phyloP scores from a whole-genome alignment of 805 yeast genomes.

The Schizosaccharomyces japonicus region DNA sequence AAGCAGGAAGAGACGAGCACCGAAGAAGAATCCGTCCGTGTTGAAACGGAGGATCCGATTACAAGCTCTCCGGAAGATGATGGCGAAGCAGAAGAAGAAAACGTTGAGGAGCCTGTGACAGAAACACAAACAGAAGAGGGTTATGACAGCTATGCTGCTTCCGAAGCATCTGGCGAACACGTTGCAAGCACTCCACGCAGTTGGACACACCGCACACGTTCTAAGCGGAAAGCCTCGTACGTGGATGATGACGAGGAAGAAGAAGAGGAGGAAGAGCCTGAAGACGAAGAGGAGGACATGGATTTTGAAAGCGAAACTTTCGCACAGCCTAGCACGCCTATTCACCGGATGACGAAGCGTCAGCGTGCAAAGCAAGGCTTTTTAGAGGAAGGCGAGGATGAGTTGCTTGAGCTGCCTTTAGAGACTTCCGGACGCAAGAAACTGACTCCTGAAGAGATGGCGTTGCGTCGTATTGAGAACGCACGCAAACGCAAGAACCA shows the following conservation, averaged over 20 bases:
- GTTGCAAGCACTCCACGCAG: no score
- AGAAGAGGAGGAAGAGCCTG: slow-evolving; percentile 11
- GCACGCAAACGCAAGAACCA: slow-evolving; percentile 69
- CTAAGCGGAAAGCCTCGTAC: no score
- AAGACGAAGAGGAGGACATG: slow-evolving; percentile 8
- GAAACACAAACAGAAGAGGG: slow-evolving; percentile 8
- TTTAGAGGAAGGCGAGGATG: slow-evolving; percentile 13
- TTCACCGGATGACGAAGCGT: slow-evolving; percentile 15
- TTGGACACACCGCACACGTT: no score
- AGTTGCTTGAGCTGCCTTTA: slow-evolving; percentile 13
- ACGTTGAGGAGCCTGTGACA: slow-evolving; percentile 5
- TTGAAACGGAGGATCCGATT: neutral
- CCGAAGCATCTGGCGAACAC: no score
- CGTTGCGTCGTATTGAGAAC: slow-evolving; percentile 54
- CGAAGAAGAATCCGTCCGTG: no score
- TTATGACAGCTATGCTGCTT: slow-evolving; percentile 7
- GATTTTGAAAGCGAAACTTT: slow-evolving; percentile 6
- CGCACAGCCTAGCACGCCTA: slow-evolving; percentile 7
- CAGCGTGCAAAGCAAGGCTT: slow-evolving; percentile 15
- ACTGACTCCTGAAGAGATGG: slow-evolving; percentile 60
- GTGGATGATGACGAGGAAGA: slow-evolving; percentile 11
- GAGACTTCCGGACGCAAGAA: slow-evolving; percentile 22
- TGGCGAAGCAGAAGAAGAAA: slow-evolving; percentile 5
- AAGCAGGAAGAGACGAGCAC: no score
- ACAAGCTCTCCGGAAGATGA: slow-evolving; percentile 4